Conservation (phyloP, 208 protist species). For the Naegleria fowleri region DNA sequence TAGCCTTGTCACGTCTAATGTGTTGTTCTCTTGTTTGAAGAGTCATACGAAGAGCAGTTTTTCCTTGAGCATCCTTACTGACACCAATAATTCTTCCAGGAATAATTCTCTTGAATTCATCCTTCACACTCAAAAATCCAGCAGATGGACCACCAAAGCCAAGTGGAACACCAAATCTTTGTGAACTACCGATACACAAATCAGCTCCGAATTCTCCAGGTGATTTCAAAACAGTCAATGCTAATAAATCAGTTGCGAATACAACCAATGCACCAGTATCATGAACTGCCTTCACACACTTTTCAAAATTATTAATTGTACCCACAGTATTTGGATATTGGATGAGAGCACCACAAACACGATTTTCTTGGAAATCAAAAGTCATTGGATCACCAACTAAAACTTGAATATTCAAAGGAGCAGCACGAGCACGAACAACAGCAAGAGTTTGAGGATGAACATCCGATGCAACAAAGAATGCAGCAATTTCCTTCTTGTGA, state of each 20-base stretch:
- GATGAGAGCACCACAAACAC: slow-evolving; percentile 75
- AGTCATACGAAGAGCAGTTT: slow-evolving; percentile 86
- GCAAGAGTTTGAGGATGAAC: slow-evolving; percentile 71
- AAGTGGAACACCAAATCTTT: slow-evolving; percentile 89
- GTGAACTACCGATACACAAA: slow-evolving; percentile 79
- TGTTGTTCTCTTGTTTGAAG: slow-evolving; percentile 97
- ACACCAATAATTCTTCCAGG: slow-evolving; percentile 94
- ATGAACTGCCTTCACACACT: slow-evolving; percentile 59
- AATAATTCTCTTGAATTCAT: slow-evolving; percentile 75
- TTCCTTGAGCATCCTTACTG: slow-evolving; percentile 73
- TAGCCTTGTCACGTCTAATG: slow-evolving; percentile 90
- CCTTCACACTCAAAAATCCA: slow-evolving; percentile 85
- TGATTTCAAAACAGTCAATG: slow-evolving; percentile 78
- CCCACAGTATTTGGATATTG: slow-evolving; percentile 87
- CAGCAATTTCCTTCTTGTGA: slow-evolving; percentile 35
- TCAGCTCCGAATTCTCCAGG: slow-evolving; percentile 88
- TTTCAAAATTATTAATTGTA: slow-evolving; percentile 63
- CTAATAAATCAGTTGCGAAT: slow-evolving; percentile 82
- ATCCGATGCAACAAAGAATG: slow-evolving; percentile 59
- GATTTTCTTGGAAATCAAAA: slow-evolving; percentile 55
- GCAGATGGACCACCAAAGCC: slow-evolving; percentile 95
- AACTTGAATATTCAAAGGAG: slow-evolving; percentile 69
- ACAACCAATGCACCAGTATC: slow-evolving; percentile 60
- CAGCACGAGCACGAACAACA: slow-evolving; percentile 61
- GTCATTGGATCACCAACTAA: slow-evolving; percentile 63